Evolutionary conservation across 768 basidiomycete species (phyloP).

Genomic region (Trametes elegans): DNA sequence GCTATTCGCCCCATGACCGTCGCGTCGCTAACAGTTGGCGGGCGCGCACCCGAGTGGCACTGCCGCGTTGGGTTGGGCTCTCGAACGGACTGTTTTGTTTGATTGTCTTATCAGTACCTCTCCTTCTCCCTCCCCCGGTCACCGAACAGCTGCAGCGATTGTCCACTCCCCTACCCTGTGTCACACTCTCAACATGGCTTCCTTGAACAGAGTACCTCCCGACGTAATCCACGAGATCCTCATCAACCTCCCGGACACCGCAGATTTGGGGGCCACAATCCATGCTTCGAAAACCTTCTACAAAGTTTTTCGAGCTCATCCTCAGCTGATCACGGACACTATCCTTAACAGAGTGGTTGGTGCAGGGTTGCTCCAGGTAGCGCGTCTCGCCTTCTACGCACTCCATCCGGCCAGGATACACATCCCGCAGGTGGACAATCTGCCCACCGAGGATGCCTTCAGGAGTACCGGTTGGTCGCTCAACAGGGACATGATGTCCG

Average conservation of each 20-base stretch:
- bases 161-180: not conserved
- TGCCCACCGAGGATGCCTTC: slow-evolving; percentile 9
- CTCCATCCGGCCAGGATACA: slow-evolving; percentile 10
- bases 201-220: not conserved
- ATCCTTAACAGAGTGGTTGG: slow-evolving; percentile 26
- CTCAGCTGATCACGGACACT: slow-evolving; percentile 22
- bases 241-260: slow-evolving; percentile 21
- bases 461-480: slow-evolving; percentile 18
- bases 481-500: slow-evolving; percentile 1
- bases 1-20: slow-evolving; percentile 1
- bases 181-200: not conserved
- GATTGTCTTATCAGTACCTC: not conserved
- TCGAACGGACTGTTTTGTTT: no score
- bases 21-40: no score
- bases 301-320: slow-evolving; percentile 22
- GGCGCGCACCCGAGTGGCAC: no score
- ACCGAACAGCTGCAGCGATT: not conserved
- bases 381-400: slow-evolving; percentile 11
- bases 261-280: slow-evolving; percentile 21
- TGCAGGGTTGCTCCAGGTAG: slow-evolving; percentile 22
- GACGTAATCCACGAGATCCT: slow-evolving; percentile 29
- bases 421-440: not conserved
- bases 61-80: no score
- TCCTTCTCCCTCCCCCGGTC: not conserved
- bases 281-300: slow-evolving; percentile 22